Conservation (phyloP, 2,329 filamentous ascomycete species). For the Exophiala calicioides region DNA sequence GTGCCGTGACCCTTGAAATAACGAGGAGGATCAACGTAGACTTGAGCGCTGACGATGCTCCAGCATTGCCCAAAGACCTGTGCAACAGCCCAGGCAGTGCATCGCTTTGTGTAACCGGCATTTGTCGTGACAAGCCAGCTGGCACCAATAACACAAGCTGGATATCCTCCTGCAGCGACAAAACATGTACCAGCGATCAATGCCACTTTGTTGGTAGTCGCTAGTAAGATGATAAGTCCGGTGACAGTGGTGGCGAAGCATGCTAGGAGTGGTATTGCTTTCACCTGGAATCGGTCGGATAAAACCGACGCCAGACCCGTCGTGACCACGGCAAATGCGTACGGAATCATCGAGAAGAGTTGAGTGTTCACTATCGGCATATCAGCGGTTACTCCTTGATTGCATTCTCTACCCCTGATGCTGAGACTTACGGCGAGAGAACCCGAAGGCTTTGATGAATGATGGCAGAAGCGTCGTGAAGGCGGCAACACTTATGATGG, state of each 20-base stretch:
- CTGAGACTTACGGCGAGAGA: too few species aligned
- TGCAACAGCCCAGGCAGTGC: neutral
- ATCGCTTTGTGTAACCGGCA: conserved; percentile 6
- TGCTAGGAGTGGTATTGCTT: neutral
- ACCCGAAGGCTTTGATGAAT: conserved; percentile 4
- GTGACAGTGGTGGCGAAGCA: neutral
- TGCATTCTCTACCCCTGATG: too few species aligned
- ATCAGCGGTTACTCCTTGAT: too few species aligned
- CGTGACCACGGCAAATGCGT: neutral
- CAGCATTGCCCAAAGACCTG: conserved; percentile 1
- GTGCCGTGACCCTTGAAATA: conserved; percentile 2
- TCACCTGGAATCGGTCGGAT: neutral
- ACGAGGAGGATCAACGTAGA: neutral
- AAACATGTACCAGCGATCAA: conserved; percentile 2
- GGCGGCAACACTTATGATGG: neutral
- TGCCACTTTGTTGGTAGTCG: neutral
- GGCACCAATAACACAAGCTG: neutral
- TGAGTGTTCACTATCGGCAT: too few species aligned
- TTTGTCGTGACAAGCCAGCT: neutral
- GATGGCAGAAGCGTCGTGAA: conserved; percentile 1
- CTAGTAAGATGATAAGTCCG: conserved; percentile 1
- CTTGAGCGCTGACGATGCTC: conserved; percentile 2
- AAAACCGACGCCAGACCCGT: neutral
- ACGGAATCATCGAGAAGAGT: conserved; percentile 8
- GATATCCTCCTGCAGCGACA: conserved; percentile 1